These are phyloP conservation scores for Xylariaceae sp. DNA, from an alignment of 2,329 filamentous ascomycete genomes.

Conservation along the genomic window DNA sequence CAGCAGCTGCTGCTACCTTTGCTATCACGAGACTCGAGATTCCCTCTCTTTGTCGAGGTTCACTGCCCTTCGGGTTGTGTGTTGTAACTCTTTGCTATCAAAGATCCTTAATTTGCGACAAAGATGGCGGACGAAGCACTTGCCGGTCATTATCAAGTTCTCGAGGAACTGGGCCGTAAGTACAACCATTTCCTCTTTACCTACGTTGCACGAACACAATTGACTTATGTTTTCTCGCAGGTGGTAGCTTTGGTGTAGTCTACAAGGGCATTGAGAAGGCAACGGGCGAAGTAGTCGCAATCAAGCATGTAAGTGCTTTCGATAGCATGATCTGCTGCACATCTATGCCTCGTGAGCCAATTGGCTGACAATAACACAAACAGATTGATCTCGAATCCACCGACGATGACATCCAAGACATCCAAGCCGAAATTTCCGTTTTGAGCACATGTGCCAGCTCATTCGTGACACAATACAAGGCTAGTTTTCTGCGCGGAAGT, in stretches of 20 bases:
- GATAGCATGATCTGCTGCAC: not conserved
- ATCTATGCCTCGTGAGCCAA: not conserved
- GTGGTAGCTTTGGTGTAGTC: constrained; percentile 92
- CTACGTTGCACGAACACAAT: not conserved
- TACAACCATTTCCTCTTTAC: constrained; percentile 23
- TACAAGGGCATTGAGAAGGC: constrained; percentile 92
- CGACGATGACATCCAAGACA: constrained; percentile 97
- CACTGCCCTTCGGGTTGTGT: no score
- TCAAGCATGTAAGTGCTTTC: constrained; percentile 77
- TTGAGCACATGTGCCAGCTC: constrained; percentile 91
- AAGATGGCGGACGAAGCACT: constrained; percentile 60
- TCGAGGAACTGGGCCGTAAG: constrained; percentile 94
- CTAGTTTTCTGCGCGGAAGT: constrained; percentile 90
- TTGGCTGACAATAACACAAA: constrained; percentile 12
- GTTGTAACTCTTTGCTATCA: no score
- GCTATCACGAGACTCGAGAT: no score
- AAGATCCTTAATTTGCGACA: not conserved
- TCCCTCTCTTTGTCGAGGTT: no score
- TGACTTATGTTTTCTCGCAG: constrained; percentile 40
- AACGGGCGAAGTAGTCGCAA: constrained; percentile 89
- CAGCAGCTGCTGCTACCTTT: no score
- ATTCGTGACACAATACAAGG: constrained; percentile 93
- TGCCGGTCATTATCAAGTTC: constrained; percentile 85
- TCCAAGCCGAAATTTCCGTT: constrained; percentile 94
- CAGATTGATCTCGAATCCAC: constrained; percentile 98